Evolutionary conservation across 345 rosid genomes (phyloP).

Genomic region (Camelina hispida): DNA sequence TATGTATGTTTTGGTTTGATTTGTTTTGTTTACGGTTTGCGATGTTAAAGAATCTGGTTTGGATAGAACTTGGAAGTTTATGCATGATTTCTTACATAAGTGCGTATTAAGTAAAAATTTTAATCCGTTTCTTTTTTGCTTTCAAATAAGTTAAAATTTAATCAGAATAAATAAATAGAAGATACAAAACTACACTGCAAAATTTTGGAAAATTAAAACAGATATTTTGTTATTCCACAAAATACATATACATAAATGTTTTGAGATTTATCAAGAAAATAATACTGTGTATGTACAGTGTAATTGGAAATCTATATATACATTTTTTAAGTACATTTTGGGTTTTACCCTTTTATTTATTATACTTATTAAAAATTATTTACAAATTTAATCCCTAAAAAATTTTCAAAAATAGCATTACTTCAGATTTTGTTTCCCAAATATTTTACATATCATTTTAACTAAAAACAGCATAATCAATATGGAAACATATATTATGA

Average conservation of each 20-base stretch:
- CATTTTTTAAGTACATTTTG: too few species aligned
- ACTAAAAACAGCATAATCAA: too few species aligned
- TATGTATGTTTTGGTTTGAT: conserved; percentile 33
- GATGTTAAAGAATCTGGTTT: conserved; percentile 28
- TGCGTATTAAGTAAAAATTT: not conserved
- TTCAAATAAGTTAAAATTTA: not conserved
- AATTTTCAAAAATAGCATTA: too few species aligned
- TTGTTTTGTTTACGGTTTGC: conserved; percentile 16
- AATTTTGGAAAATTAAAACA: not conserved
- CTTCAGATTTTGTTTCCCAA: too few species aligned
- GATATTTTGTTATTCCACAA: not conserved
- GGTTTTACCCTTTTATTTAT: too few species aligned
- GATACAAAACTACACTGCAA: not conserved
- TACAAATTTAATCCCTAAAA: too few species aligned
- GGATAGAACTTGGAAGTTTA: conserved; percentile 10
- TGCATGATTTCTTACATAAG: not conserved
- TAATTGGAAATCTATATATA: too few species aligned
- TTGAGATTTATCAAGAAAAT: not conserved
- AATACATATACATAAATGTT: not conserved
- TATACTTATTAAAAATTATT: too few species aligned
- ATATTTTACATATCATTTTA: too few species aligned
- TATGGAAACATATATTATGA: too few species aligned
- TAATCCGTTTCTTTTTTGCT: not conserved
- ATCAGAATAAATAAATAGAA: too few species aligned
- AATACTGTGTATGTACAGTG: too few species aligned